Evolutionary conservation across 2,329 filamentous ascomycete species (phyloP).

Genomic region (Trichoderma sp.): DNA sequence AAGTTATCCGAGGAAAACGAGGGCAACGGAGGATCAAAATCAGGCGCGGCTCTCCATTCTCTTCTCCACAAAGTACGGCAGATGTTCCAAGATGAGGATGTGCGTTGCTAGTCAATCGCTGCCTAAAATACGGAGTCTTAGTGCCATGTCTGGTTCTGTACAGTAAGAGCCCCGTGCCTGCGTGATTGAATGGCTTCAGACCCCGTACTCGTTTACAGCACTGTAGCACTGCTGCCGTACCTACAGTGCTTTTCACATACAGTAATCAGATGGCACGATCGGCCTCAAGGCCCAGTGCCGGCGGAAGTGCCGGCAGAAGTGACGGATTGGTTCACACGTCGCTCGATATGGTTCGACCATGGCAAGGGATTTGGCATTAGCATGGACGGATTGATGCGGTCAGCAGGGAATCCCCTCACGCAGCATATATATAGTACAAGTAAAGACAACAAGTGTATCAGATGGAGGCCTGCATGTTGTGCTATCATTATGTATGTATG

Average conservation of each 20-base stretch:
- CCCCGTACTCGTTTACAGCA: not conserved
- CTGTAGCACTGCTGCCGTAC: not conserved
- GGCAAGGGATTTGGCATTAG: not conserved
- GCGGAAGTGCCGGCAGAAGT: conserved; percentile 12
- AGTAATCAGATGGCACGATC: conserved; percentile 6
- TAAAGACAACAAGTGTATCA: not conserved
- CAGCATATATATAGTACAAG: not conserved
- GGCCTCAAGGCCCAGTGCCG: not conserved
- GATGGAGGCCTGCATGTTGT: not conserved
- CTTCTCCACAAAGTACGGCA: not conserved
- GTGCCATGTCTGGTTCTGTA: not conserved
- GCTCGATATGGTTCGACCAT: not conserved
- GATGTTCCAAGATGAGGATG: not conserved
- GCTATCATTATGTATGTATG: too few species aligned
- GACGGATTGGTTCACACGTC: not conserved
- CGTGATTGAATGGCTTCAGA: not conserved
- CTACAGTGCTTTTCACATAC: not conserved
- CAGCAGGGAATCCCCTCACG: not conserved
- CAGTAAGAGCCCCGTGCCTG: not conserved
- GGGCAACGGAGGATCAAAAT: not conserved
- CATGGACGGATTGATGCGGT: not conserved
- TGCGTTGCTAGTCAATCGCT: not conserved
- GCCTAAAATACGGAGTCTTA: not conserved
- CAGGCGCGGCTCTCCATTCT: not conserved
- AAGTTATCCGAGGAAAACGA: not conserved